Base-by-base conservation (phyloP, 2,329 filamentous ascomycete genomes). In the Lecanosticta acicola region DNA sequence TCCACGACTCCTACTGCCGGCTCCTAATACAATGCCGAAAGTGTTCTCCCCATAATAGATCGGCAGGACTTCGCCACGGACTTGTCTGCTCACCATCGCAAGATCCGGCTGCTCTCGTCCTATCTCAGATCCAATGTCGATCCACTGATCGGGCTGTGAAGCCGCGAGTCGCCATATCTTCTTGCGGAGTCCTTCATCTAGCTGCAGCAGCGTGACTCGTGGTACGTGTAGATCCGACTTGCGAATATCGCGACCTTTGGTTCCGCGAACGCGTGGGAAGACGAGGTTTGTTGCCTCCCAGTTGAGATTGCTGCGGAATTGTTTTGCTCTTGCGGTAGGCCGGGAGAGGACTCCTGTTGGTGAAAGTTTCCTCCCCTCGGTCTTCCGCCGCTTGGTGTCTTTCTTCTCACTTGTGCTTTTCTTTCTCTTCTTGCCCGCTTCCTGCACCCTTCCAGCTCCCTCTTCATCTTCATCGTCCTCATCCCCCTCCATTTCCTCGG, bases 41-140 rank as follows among this genome's bases (percentile, higher is more conserved):
- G 41, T 51, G 17, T 58, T 60, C 42, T 56, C 50, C 8, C 44
- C 46, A 36, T 62, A 62, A 39, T 50, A 59, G 17, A 61, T 44
- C 3, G 51, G 50, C 39, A 61, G 35, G 3, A 57, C 56, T 11
- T 60, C 58, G 4, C 35, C 32, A 0, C 60, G 49, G n/a, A 61
- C 43, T 26, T 54, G 44, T 10, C 41, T 46, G 17, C 40, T 47
- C 2, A 53, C 53, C 52, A 59, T 57, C 1, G 54, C 52, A 9
- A 61, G 32, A 37, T 60, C 60, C 8, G 60, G 57, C 42, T 62
- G 60, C 24, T 60, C 54, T 1, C 45, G 32, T 7, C 24, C 24
- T 7, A 11, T 11, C 24, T 29, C 24, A 29, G 24, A 29, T 5
- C 24, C 24, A 11, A 29, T 11, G 11, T 29, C 24, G 11, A 29